phyloP scores from a whole-genome alignment of 257 asterid species.

The Plantago elongata region DNA sequence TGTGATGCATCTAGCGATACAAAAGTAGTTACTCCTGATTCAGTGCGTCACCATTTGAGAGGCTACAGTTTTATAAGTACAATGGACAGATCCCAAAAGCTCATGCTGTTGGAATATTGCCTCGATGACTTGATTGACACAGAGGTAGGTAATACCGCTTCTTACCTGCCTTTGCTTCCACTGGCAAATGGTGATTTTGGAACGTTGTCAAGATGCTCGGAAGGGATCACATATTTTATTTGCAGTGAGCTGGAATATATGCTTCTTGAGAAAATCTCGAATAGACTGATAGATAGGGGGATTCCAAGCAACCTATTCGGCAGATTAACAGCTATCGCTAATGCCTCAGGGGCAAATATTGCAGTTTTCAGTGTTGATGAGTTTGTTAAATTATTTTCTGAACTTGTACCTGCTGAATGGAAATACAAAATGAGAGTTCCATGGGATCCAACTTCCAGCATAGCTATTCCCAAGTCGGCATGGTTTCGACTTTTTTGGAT shows the following conservation, averaged over 20 bases:
- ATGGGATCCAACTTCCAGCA: conserved; percentile 63
- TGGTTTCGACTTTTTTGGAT: conserved; percentile 89
- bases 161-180: conserved; percentile 70
- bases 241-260: conserved; percentile 72
- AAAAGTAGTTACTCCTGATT: conserved; percentile 78
- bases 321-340: conserved; percentile 72
- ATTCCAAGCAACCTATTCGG: conserved; percentile 50
- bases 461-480: conserved; percentile 56
- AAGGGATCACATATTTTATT: conserved; percentile 60
- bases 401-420: conserved; percentile 79
- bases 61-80: conserved; percentile 30
- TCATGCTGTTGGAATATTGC: conserved; percentile 83
- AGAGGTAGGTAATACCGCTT: conserved; percentile 62
- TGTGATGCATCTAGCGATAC: conserved; percentile 40
- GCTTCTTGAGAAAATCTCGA: conserved; percentile 62
- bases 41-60: conserved; percentile 75
- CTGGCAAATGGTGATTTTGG: conserved; percentile 90
- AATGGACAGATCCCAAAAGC: conserved; percentile 49
- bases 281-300: conserved; percentile 62
- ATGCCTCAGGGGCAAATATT: conserved; percentile 73
- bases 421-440: conserved; percentile 49
- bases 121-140: conserved; percentile 85
- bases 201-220: conserved; percentile 44
- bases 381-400: conserved; percentile 53
- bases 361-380: conserved; percentile 46